phyloP scores from a whole-genome alignment of 176 grass and related monocot genomes.

The Musa troglodytarum region DNA sequence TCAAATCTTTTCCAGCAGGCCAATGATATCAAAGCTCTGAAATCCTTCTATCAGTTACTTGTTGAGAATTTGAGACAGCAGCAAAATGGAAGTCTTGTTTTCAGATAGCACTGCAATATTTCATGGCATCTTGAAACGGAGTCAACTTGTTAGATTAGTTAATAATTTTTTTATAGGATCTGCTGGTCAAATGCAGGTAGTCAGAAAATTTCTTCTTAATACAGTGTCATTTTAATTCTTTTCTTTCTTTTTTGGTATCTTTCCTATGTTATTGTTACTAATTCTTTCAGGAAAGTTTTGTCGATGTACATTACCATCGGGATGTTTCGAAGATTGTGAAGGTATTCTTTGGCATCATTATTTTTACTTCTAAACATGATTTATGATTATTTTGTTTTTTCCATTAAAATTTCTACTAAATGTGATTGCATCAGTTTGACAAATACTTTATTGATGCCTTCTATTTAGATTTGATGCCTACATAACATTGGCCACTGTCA shows the following conservation, averaged over 20 bases:
- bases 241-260: neutral
- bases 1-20: constrained; percentile 39
- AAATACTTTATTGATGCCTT: neutral
- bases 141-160: neutral
- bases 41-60: constrained; percentile 76
- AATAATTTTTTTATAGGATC: neutral
- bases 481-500: too few relatives aligned
- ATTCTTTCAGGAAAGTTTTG: neutral
- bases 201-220: neutral
- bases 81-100: constrained; percentile 82
- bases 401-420: too few relatives aligned
- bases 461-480: neutral
- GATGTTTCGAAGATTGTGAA: neutral
- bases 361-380: neutral
- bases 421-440: too few relatives aligned
- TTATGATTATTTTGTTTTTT: neutral
- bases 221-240: neutral
- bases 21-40: constrained; percentile 75
- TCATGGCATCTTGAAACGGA: neutral
- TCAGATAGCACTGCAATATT: constrained; percentile 66
- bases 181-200: neutral
- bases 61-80: constrained; percentile 83
- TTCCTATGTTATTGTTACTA: neutral
- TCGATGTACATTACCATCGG: neutral
- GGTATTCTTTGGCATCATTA: neutral